phyloP scores from a whole-genome alignment of 2,329 filamentous ascomycete species.

The Achaetomium macrosporum region DNA sequence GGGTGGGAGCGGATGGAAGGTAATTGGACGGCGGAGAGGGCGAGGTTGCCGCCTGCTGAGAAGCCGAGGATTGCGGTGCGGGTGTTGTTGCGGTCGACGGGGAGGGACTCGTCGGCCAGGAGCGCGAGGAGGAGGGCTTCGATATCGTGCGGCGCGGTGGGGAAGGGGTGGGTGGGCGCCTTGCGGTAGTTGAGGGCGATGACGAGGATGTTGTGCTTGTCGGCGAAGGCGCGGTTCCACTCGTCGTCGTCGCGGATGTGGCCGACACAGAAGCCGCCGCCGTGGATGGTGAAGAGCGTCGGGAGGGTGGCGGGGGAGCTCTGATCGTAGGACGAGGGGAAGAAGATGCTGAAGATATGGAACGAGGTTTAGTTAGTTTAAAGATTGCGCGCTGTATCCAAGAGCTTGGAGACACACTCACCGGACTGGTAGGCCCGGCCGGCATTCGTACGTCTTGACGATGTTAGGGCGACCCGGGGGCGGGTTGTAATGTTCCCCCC shows the following conservation, averaged over 20 bases:
- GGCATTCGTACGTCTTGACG: slow-evolving; percentile 32
- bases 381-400: background rate
- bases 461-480: slow-evolving; percentile 27
- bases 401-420: slow-evolving; percentile 15
- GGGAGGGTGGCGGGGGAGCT: slow-evolving; percentile 31
- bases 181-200: slow-evolving; percentile 45
- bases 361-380: background rate
- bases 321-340: slow-evolving; percentile 33
- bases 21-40: slow-evolving; percentile 37
- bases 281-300: slow-evolving; percentile 46
- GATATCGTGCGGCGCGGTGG: slow-evolving; percentile 39
- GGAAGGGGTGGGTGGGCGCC: slow-evolving; percentile 43
- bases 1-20: slow-evolving; percentile 29
- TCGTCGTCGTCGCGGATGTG: slow-evolving; percentile 39
- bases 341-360: slow-evolving; percentile 32
- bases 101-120: slow-evolving; percentile 40
- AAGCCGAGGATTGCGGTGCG: slow-evolving; percentile 43
- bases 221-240: slow-evolving; percentile 41
- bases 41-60: slow-evolving; percentile 47
- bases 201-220: slow-evolving; percentile 37
- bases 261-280: slow-evolving; percentile 44
- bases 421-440: slow-evolving; percentile 31
- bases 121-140: slow-evolving; percentile 39
- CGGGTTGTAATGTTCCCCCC: slow-evolving; percentile 27
- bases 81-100: slow-evolving; percentile 35